Evolutionary conservation across 169 alveolate genomes (phyloP).

Genomic region (Perkinsus olseni): DNA sequence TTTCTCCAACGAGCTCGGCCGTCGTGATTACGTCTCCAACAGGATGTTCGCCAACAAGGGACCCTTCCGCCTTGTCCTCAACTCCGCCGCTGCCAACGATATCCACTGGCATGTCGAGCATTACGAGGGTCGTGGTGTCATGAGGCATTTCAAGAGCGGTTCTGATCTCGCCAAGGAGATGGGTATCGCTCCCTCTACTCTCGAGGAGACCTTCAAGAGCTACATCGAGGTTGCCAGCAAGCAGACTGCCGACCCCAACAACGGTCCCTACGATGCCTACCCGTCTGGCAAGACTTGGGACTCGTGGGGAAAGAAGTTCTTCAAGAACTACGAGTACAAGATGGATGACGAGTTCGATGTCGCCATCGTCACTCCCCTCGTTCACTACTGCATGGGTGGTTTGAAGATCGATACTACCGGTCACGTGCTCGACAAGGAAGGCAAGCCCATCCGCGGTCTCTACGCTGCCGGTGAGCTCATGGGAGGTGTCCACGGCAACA

Average conservation of each 20-base stretch:
- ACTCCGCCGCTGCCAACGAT: slow-evolving; percentile 16
- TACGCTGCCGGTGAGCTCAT: too few species aligned
- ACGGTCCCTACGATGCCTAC: too few species aligned
- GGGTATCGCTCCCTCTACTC: not conserved
- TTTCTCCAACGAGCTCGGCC: slow-evolving; percentile 55
- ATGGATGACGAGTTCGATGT: slow-evolving; percentile 31
- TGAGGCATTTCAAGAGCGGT: slow-evolving; percentile 1
- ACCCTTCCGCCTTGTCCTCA: slow-evolving; percentile 33
- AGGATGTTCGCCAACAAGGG: slow-evolving; percentile 40
- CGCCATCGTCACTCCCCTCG: slow-evolving; percentile 32
- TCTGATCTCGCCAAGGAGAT: slow-evolving; percentile 7
- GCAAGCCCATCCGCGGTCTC: slow-evolving; percentile 32
- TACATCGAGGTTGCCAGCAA: too few species aligned
- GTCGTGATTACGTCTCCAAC: slow-evolving; percentile 33
- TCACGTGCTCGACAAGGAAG: slow-evolving; percentile 28
- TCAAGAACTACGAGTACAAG: slow-evolving; percentile 21
- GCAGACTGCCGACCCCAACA: too few species aligned
- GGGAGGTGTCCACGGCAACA: too few species aligned
- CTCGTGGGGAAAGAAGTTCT: slow-evolving; percentile 21
- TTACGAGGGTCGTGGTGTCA: slow-evolving; percentile 12
- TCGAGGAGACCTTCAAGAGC: not conserved
- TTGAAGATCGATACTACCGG: slow-evolving; percentile 27
- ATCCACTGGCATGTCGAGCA: slow-evolving; percentile 19
- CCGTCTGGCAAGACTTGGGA: too few species aligned
- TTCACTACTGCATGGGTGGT: too few species aligned